phyloP scores from a whole-genome alignment of 179 eudicot genomes.

The Vitellaria paradoxa region DNA sequence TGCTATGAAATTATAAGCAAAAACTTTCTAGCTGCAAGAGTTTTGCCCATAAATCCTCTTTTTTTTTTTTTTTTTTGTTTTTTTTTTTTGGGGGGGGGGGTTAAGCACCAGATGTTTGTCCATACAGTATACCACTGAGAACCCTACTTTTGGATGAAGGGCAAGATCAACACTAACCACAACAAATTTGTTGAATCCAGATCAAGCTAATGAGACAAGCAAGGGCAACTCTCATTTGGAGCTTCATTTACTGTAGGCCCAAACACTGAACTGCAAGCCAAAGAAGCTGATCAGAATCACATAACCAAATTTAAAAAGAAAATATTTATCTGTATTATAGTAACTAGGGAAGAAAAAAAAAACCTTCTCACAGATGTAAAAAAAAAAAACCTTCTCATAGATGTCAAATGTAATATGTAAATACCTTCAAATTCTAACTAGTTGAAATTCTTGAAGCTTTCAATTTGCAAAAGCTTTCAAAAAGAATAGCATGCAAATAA shows the following conservation, averaged over 20 bases:
- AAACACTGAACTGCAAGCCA: conserved; percentile 16
- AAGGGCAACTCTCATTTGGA: conserved; percentile 32
- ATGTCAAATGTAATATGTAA: background rate
- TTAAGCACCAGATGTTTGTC: background rate
- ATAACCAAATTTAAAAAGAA: conserved; percentile 1
- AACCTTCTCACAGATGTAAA: too few relatives aligned
- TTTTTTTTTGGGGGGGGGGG: background rate
- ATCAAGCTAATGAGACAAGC: conserved; percentile 41
- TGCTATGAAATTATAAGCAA: too few relatives aligned
- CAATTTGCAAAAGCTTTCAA: background rate
- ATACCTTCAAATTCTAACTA: background rate
- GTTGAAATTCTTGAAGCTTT: background rate
- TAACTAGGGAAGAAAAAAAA: background rate
- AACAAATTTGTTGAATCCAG: conserved; percentile 39
- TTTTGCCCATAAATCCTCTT: background rate
- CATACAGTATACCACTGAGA: too few relatives aligned
- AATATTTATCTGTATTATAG: background rate
- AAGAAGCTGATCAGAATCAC: conserved; percentile 15
- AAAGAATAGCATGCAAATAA: too few relatives aligned
- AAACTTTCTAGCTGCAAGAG: too few relatives aligned
- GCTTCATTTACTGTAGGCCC: conserved; percentile 43
- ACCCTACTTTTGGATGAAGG: background rate
- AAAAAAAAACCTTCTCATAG: background rate
- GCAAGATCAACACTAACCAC: conserved; percentile 50
- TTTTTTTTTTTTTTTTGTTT: background rate